Percentiles rank a stretch among this genome's conserved stretches.
Conservation (phyloP, 2,329 filamentous ascomycete genomes). For the Aureobasidium sp. region DNA sequence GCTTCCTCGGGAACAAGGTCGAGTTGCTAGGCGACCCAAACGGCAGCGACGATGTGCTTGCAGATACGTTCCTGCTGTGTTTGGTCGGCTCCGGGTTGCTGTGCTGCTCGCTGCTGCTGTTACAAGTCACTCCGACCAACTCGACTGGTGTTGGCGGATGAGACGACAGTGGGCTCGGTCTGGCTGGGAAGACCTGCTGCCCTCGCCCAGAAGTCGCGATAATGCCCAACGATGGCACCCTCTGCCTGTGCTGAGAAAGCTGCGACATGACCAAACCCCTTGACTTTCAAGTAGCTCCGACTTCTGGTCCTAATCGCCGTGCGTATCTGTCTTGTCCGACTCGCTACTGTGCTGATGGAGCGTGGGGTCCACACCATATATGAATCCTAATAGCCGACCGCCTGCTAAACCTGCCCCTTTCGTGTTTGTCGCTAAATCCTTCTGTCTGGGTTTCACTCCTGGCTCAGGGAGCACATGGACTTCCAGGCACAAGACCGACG, state of each 20-base stretch:
- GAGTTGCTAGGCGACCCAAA: slow-evolving; percentile 9
- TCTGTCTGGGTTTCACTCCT: not conserved
- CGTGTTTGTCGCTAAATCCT: slow-evolving; percentile 5
- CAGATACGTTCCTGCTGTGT: not conserved
- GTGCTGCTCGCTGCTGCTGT: not conserved
- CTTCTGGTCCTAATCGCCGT: not conserved
- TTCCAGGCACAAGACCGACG: not conserved
- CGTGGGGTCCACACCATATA: slow-evolving; percentile 3
- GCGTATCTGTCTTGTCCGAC: not conserved
- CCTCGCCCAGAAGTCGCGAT: not conserved
- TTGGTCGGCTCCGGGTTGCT: not conserved
- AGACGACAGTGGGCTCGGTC: slow-evolving; percentile 11
- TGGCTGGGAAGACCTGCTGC: not conserved
- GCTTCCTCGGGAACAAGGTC: slow-evolving; percentile 6
- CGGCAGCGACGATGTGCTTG: slow-evolving; percentile 8
- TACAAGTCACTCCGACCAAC: not conserved
- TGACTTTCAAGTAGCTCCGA: not conserved
- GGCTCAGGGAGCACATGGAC: not conserved
- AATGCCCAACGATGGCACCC: not conserved
- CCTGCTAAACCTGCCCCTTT: slow-evolving; percentile 2
- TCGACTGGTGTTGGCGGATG: slow-evolving; percentile 11
- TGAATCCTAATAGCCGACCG: not conserved
- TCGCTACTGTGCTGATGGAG: slow-evolving; percentile 7
- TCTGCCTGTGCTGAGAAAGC: slow-evolving; percentile 6
- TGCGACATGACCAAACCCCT: slow-evolving; percentile 6